A percentile compares a stretch with the other conserved stretches of the same genome.
These are phyloP conservation scores for Phytophthora pisi DNA, from an alignment of 352 stramenopile species.

Conservation along the genomic window DNA sequence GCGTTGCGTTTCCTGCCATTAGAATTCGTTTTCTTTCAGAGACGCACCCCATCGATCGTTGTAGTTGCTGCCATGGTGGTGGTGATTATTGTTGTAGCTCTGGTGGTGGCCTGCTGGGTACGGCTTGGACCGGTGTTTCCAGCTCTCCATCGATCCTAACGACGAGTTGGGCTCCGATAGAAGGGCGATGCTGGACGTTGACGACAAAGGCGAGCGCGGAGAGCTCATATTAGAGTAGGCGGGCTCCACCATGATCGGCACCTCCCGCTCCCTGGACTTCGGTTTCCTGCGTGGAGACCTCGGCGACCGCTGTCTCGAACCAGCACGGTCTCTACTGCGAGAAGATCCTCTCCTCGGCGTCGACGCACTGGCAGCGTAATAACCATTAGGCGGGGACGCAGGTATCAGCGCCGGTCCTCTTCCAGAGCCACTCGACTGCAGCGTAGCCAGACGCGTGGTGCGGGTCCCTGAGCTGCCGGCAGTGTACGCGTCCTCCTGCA, in stretches of 20 bases:
- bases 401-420: slow-evolving; percentile 35
- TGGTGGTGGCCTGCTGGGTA: slow-evolving; percentile 13
- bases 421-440: slow-evolving; percentile 30
- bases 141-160: slow-evolving; percentile 33
- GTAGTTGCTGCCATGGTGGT: not conserved
- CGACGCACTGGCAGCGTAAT: slow-evolving; percentile 16
- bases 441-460: slow-evolving; percentile 33
- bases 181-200: slow-evolving; percentile 66
- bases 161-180: slow-evolving; percentile 51
- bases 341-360: slow-evolving; percentile 29
- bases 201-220: slow-evolving; percentile 57
- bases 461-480: slow-evolving; percentile 18
- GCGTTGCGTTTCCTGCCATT: slow-evolving; percentile 5
- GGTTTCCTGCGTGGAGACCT: slow-evolving; percentile 27
- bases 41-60: slow-evolving; percentile 44
- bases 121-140: slow-evolving; percentile 33
- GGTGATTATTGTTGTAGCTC: slow-evolving; percentile 22
- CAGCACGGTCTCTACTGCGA: slow-evolving; percentile 5
- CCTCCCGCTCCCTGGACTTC: slow-evolving; percentile 25
- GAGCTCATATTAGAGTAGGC: slow-evolving; percentile 59
- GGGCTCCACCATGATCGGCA: slow-evolving; percentile 37
- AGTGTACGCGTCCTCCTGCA: slow-evolving; percentile 34
- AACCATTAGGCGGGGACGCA: slow-evolving; percentile 22
- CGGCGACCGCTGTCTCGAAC: slow-evolving; percentile 18
- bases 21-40: slow-evolving; percentile 39